phyloP scores from a whole-genome alignment of 1,284 basidiomycete genomes.

The Fistulinella staudtii region DNA sequence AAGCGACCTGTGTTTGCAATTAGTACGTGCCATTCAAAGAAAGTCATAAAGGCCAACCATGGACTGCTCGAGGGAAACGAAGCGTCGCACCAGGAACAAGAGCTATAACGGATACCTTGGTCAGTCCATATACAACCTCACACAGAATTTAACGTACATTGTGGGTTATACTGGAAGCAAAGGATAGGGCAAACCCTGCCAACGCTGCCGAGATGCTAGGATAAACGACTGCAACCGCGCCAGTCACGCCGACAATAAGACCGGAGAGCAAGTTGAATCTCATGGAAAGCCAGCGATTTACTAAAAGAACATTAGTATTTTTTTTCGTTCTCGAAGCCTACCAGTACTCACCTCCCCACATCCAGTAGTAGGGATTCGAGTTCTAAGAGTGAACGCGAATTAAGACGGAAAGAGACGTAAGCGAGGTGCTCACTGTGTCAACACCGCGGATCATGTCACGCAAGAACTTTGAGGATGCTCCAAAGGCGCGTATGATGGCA shows the following conservation, averaged over 20 bases:
- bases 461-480: constrained; percentile 82
- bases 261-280: constrained; percentile 82
- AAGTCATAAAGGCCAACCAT: constrained; percentile 54
- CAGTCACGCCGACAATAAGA: constrained; percentile 70
- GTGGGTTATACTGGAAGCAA: constrained; percentile 70
- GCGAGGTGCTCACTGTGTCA: constrained; percentile 58
- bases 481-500: constrained; percentile 84
- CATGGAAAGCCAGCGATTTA: constrained; percentile 77
- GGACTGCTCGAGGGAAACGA: constrained; percentile 85
- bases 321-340: background rate
- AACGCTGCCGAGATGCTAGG: constrained; percentile 72
- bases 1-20: constrained; percentile 58
- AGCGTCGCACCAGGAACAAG: constrained; percentile 58
- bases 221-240: constrained; percentile 61
- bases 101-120: constrained; percentile 36
- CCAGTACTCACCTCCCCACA: constrained; percentile 63
- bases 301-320: constrained; percentile 32
- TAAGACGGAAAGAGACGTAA: background rate
- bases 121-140: constrained; percentile 18
- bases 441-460: constrained; percentile 82
- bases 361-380: constrained; percentile 76
- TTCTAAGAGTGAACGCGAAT: constrained; percentile 46
- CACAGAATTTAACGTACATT: constrained; percentile 51
- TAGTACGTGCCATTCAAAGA: constrained; percentile 2
- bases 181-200: constrained; percentile 83